phyloP scores from a whole-genome alignment of 495 filamentous ascomycete genomes.

The Aspergillus nanangensis region DNA sequence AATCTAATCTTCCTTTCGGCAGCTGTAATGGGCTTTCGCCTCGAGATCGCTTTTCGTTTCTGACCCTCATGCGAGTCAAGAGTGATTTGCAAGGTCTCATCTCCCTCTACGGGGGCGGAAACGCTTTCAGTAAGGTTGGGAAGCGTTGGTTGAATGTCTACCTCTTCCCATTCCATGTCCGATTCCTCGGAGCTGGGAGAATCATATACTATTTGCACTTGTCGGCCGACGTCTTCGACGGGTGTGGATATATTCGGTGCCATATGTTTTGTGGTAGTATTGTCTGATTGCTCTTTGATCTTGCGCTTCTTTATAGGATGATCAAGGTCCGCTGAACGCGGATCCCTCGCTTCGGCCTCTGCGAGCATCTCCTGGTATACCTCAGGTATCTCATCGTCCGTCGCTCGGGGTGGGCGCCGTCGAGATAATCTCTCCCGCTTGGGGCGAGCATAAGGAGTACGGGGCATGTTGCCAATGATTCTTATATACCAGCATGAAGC shows the following conservation, averaged over 20 bases:
- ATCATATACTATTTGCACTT: slow-evolving; percentile 41
- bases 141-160: slow-evolving; percentile 46
- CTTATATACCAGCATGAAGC: neutral
- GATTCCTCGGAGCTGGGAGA: slow-evolving; percentile 49
- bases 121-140: slow-evolving; percentile 19
- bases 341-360: slow-evolving; percentile 50
- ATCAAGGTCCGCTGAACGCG: slow-evolving; percentile 24
- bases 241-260: neutral
- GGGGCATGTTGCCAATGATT: slow-evolving; percentile 2
- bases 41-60: slow-evolving; percentile 26
- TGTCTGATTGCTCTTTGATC: slow-evolving; percentile 26
- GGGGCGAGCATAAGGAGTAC: neutral
- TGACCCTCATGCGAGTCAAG: slow-evolving; percentile 44
- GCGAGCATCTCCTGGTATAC: slow-evolving; percentile 66
- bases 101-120: slow-evolving; percentile 13
- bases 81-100: slow-evolving; percentile 51
- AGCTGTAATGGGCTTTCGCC: slow-evolving; percentile 59
- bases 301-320: slow-evolving; percentile 43
- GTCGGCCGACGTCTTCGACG: slow-evolving; percentile 14
- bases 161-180: slow-evolving; percentile 70
- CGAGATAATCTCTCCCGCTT: slow-evolving; percentile 9
- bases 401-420: slow-evolving; percentile 10
- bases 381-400: slow-evolving; percentile 38
- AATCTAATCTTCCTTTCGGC: slow-evolving; percentile 68
- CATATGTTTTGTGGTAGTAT: slow-evolving; percentile 7